Conservation (phyloP, 192 early-diverging fungal genomes). For the Podila epicladia region DNA sequence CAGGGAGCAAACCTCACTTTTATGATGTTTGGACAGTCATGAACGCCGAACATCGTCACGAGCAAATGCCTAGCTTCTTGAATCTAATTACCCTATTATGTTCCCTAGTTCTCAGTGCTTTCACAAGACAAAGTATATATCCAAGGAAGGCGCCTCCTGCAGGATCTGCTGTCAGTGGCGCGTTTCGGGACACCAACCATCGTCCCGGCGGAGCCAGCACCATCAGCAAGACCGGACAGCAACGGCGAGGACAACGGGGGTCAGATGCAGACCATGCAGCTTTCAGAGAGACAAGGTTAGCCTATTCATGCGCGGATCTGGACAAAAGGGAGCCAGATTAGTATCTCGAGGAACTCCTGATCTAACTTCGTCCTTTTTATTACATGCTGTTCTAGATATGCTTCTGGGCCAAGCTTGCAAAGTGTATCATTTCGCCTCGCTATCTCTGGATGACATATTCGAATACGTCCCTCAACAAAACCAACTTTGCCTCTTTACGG, state of each 20-base stretch:
- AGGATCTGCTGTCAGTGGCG: constrained; percentile 31
- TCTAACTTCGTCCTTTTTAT: too few relatives aligned
- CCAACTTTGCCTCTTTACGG: constrained; percentile 36
- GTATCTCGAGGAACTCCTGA: not conserved
- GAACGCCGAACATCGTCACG: not conserved
- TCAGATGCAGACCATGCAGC: constrained; percentile 36
- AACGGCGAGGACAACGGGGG: constrained; percentile 1
- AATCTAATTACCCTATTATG: not conserved
- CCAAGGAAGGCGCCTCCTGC: constrained; percentile 24
- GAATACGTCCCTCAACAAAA: constrained; percentile 32
- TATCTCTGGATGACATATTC: constrained; percentile 39
- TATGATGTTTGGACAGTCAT: not conserved
- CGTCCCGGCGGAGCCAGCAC: constrained; percentile 13
- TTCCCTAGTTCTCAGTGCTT: constrained; percentile 15
- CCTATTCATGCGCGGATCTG: not conserved
- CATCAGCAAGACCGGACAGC: not conserved
- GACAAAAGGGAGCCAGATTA: not conserved
- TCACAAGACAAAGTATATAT: constrained; percentile 2
- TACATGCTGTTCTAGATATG: constrained; percentile 19
- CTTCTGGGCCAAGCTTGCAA: constrained; percentile 40
- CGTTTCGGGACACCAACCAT: constrained; percentile 39
- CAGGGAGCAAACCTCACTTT: not conserved
- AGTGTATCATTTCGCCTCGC: constrained; percentile 15
- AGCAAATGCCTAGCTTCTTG: not conserved
- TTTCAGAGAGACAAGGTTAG: constrained; percentile 42